Base-by-base conservation (phyloP, 1,284 basidiomycete genomes). In the Tilletia walkeri region DNA sequence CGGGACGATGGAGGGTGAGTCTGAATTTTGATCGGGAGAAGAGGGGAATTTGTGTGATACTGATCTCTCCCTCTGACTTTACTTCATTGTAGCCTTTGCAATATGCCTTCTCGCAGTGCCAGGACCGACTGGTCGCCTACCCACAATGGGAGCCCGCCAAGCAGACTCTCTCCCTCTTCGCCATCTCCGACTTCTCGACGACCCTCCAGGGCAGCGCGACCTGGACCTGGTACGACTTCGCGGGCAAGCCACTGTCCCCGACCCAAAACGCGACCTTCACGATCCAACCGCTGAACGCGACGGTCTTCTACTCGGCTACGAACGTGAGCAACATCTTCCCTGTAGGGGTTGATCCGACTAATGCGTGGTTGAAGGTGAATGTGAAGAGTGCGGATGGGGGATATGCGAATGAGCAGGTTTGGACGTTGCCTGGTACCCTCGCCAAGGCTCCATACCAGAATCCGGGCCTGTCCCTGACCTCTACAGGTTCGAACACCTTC, bases 351-450 rank as follows among this genome's bases (percentile, higher is more conserved):
- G 79, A 85, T 4, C 80, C 83, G 9, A 78, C 84, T 1, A 86
- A 89, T 50, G 87, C 87, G 6, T 89, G 87, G 86, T 77, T 89
- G 78, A 78, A 86, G 65, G 79, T 89, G 70, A 88, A 88, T 75
- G 54, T 88, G 47, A 88, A 87, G 0, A 86, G 87, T 0, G 70
- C 86, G 12, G 61, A 65, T 20, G 34, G 41, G 7, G 84, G 84
- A 30, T 82, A 83, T 24, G 50, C 14, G 30, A 50, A 56, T 39
- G 45, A 56, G 48, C 4, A 54, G 7, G 18, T 70, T 34, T 54
- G 45, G 65, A 30, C 20, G 16, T n/a, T 38, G 16, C 34, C 36
- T n/a, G 65, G 38, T 45, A 18, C 34, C 1, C 20, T 38, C 20
- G 48, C n/a, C 10, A 24, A 6, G 45, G 24, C 24, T 14, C 2